Base-by-base conservation (phyloP, 2,329 filamentous ascomycete species). In the Epichloe elymi region DNA sequence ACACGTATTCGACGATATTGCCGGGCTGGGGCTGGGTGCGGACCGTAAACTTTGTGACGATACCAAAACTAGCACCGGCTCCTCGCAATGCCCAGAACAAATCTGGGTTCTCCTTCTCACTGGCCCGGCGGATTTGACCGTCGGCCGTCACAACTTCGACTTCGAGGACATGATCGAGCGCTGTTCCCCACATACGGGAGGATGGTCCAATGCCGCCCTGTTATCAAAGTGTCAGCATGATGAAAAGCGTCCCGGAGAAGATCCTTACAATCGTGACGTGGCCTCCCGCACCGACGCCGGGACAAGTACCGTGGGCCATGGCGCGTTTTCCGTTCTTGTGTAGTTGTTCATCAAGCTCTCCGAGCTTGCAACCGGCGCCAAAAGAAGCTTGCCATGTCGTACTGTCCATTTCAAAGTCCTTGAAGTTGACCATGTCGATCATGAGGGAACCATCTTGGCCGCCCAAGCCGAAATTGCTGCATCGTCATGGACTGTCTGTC, bases 221-320 rank as follows among this genome's bases (percentile, higher is more conserved):
- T 15, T 14, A 47, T 11, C 15, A 38, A 12, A 42, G 14, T 3
- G 11, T 5, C 1, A 50, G 43, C 30, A 38, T 4, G 14, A 12
- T 26, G 26, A 36, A 36, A 23, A 39, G 46, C 23, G 19, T 19
- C 3, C 19, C 15, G 12, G 39, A 8, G 26, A 14, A 10, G 5
- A 10, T 14, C 62, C 71, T 57, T 56, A 76, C 75, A 51, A 78
- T 75, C 2, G 76, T 79, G 3, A 76, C 72, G 57, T 82, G 78
- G 0, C 78, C 78, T 37, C 78, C 78, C 10, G 4, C 11, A n/a
- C 78, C 78, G 11, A 82, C 77, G 5, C 72, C 72, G 0, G 78
- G 78, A 53, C 79, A 82, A 1, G 76, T 75, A 10, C 79, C 79
- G 50, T 82, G 79, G 0, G 79, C 68, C 49, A 82, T 74, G 2